A percentile compares a stretch with the other conserved stretches of the same genome.
These are phyloP conservation scores for Rubroshorea leprosula DNA, from an alignment of 345 rosid species.

Conservation along the genomic window DNA sequence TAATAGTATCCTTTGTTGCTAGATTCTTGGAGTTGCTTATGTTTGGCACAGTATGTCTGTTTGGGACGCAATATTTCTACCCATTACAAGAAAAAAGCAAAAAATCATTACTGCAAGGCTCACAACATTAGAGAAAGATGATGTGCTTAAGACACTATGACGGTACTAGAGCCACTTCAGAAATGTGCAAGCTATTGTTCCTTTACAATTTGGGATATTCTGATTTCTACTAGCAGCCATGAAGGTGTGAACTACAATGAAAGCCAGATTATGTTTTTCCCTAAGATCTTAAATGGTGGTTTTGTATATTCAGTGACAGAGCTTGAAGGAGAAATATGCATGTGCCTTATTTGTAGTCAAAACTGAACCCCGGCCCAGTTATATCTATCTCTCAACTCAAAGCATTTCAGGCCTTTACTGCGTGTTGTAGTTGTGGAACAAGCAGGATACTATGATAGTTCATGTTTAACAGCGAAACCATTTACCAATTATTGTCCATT, in stretches of 20 bases:
- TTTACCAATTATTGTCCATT: conserved; percentile 4
- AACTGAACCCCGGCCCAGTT: not conserved
- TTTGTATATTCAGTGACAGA: not conserved
- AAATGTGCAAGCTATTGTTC: not conserved
- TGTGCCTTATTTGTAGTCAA: not conserved
- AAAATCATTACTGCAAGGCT: not conserved
- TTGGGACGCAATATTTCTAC: not conserved
- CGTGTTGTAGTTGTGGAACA: not conserved
- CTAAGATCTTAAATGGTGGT: not conserved
- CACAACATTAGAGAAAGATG: not conserved
- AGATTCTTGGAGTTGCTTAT: not conserved
- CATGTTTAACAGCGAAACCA: not conserved
- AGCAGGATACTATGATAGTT: conserved; percentile 1
- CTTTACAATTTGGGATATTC: not conserved
- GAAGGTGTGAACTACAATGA: not conserved
- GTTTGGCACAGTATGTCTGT: not conserved
- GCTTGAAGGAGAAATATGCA: not conserved
- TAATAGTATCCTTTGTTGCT: not conserved
- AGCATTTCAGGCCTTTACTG: not conserved
- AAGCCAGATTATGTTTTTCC: not conserved
- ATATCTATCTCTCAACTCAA: not conserved
- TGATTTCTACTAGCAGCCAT: not conserved
- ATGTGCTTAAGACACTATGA: not conserved
- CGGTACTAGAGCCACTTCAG: not conserved
- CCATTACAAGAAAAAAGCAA: not conserved